These are phyloP conservation scores for Cajanus cajan DNA, from an alignment of 306 rosid species.

Conservation along the genomic window DNA sequence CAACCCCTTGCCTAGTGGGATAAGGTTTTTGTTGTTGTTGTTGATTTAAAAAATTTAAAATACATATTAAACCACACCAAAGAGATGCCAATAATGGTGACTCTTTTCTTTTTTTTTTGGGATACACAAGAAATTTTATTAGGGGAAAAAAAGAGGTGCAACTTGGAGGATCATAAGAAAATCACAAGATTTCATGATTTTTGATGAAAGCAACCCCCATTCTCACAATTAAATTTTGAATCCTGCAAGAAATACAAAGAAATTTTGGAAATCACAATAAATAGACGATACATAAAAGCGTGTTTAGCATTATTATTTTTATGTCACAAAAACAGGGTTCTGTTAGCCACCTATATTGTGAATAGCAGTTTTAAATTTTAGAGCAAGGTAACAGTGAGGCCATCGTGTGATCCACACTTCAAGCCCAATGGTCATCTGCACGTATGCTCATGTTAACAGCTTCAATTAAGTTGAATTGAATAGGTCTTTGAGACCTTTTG, in stretches of 20 bases:
- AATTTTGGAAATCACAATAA: neutral
- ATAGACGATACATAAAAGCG: too few species aligned
- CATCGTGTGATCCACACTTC: neutral
- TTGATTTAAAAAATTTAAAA: too few species aligned
- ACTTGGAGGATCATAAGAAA: constrained; percentile 2
- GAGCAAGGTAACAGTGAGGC: neutral
- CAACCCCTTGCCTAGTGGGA: too few species aligned
- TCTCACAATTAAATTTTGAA: neutral
- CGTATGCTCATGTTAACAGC: constrained; percentile 3
- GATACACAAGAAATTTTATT: neutral
- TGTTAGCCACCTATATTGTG: neutral
- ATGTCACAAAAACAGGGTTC: neutral
- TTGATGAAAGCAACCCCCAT: neutral
- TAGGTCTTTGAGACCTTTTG: constrained; percentile 3
- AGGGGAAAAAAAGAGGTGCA: neutral
- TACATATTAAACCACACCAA: too few species aligned
- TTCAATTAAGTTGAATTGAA: neutral
- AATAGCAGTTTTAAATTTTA: neutral
- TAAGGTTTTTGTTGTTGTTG: too few species aligned
- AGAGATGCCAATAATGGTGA: neutral
- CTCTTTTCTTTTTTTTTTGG: neutral
- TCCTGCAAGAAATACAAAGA: neutral
- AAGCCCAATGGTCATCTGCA: constrained; percentile 7
- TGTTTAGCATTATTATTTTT: neutral
- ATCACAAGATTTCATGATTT: neutral